A percentile compares a stretch with the other conserved stretches of the same genome.
These are phyloP conservation scores for Cocos nucifera DNA, from an alignment of 176 grass and related monocot genomes.

Conservation along the genomic window DNA sequence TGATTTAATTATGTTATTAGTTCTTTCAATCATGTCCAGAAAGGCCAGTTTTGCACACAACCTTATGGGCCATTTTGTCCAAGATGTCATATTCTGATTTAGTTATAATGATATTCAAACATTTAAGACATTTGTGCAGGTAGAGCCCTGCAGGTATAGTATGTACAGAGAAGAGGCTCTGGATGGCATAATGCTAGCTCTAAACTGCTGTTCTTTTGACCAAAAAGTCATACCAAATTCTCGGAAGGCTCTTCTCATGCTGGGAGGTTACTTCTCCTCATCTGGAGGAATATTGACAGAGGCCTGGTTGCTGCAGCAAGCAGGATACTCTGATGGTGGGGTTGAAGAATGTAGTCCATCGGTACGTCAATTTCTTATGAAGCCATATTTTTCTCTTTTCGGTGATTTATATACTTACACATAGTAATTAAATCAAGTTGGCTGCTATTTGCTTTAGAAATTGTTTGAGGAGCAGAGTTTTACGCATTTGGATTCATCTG, in stretches of 20 bases:
- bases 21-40: no score
- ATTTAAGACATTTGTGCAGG: constrained; percentile 5
- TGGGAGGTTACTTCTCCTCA: constrained; percentile 48
- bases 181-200: constrained; percentile 21
- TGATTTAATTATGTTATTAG: no score
- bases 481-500: no score
- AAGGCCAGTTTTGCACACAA: no score
- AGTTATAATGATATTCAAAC: no score
- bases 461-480: no score
- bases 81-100: no score
- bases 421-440: no score
- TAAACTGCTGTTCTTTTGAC: constrained; percentile 31
- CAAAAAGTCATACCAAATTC: constrained; percentile 17
- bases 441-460: no score
- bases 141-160: constrained; percentile 2
- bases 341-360: not conserved
- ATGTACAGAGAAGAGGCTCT: constrained; percentile 29
- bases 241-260: constrained; percentile 38
- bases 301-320: constrained; percentile 33
- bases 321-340: constrained; percentile 23
- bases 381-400: no score
- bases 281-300: constrained; percentile 33
- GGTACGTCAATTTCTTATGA: not conserved
- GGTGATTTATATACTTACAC: no score
- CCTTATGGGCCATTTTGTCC: no score